Percentiles rank a stretch among this genome's conserved stretches.
These are phyloP conservation scores for Leishmania mexicana DNA, from an alignment of 208 protist genomes.

Conservation along the genomic window DNA sequence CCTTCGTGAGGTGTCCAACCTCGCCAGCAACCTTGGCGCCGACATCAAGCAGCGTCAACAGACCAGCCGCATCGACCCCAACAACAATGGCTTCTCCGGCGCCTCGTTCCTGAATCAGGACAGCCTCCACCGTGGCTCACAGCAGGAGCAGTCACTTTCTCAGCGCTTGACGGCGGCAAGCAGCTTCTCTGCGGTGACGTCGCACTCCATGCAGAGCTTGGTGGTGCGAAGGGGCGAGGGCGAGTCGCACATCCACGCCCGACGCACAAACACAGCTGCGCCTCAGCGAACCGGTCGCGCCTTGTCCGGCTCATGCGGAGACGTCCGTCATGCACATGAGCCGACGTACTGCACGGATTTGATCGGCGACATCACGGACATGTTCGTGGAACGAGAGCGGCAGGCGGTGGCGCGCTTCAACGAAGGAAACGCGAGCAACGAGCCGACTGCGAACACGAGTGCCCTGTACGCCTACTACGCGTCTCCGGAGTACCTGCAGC, in stretches of 20 bases:
- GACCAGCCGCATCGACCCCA: constrained; percentile 37
- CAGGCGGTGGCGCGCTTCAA: constrained; percentile 58
- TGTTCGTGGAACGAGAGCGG: constrained; percentile 76
- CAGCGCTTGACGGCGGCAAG: constrained; percentile 32
- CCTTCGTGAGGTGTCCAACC: constrained; percentile 64
- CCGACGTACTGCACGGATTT: constrained; percentile 79
- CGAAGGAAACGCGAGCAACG: constrained; percentile 48
- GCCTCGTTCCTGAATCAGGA: constrained; percentile 17
- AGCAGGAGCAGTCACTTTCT: constrained; percentile 26
- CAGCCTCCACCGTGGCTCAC: constrained; percentile 27
- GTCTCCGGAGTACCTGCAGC: constrained; percentile 78
- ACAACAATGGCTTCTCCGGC: constrained; percentile 22
- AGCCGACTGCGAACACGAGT: constrained; percentile 33
- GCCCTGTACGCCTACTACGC: constrained; percentile 64
- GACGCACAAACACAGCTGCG: constrained; percentile 18
- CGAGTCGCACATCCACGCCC: constrained; percentile 15
- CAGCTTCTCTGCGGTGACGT: constrained; percentile 18
- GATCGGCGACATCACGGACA: constrained; percentile 83
- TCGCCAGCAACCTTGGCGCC: constrained; percentile 31
- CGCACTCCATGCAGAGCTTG: constrained; percentile 26
- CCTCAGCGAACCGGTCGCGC: constrained; percentile 16
- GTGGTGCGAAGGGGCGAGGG: constrained; percentile 25
- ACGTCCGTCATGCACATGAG: constrained; percentile 52
- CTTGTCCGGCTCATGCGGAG: constrained; percentile 42
- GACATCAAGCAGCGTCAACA: constrained; percentile 61